Conservation (phyloP, 352 stramenopile species). For the Globisporangium irregulare region DNA sequence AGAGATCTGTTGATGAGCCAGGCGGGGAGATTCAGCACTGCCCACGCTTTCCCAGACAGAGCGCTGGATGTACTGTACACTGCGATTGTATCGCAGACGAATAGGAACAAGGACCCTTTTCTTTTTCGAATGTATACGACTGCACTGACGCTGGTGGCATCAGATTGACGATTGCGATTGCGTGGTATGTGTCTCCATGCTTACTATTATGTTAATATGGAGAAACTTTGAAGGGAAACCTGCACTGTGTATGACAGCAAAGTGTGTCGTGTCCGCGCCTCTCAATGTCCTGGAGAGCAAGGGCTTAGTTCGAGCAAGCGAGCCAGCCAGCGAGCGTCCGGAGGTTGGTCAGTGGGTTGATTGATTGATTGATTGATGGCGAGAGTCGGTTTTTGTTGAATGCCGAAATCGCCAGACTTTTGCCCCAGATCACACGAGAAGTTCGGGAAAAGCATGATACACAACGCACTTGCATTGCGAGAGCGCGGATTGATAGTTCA, state of each 20-base stretch:
- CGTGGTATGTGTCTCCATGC: neutral
- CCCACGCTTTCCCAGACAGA: neutral
- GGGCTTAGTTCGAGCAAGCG: neutral
- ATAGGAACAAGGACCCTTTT: neutral
- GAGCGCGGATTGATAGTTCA: neutral
- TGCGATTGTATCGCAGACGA: neutral
- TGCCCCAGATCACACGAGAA: neutral
- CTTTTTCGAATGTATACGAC: neutral
- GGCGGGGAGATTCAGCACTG: neutral
- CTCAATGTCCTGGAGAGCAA: neutral
- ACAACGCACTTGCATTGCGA: neutral
- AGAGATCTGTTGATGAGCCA: neutral
- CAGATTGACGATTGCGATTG: neutral
- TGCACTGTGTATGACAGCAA: neutral
- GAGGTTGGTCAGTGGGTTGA: neutral
- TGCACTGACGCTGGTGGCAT: neutral
- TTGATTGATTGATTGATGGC: neutral
- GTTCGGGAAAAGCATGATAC: neutral
- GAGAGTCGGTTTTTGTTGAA: neutral
- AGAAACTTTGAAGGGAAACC: neutral
- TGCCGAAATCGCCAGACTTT: constrained; percentile 1
- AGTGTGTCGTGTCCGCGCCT: neutral
- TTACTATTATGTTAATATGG: neutral
- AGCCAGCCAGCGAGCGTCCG: neutral
- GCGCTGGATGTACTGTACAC: neutral